These are phyloP conservation scores for Antitrichia curtipendula DNA, from an alignment of 225 moss, liverwort and hornwort genomes.

Conservation along the genomic window DNA sequence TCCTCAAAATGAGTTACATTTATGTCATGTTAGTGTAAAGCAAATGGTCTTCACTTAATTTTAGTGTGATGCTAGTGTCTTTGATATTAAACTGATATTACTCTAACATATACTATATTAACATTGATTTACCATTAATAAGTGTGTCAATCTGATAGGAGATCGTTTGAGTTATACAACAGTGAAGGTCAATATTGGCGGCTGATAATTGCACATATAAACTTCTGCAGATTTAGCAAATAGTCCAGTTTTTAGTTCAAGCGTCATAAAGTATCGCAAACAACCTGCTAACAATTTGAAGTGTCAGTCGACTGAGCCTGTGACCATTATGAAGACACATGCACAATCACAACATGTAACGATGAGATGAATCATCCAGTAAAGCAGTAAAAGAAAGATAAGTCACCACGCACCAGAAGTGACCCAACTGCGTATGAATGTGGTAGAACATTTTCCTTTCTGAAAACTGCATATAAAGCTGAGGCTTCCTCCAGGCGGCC, in stretches of 20 bases:
- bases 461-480: slow-evolving; percentile 37
- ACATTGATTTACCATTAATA: not conserved
- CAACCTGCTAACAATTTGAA: not conserved
- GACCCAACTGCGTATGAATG: slow-evolving; percentile 36
- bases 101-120: no score
- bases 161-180: not conserved
- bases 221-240: not conserved
- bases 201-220: not conserved
- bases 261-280: not conserved
- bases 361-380: not conserved
- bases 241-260: not conserved
- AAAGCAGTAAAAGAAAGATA: not conserved
- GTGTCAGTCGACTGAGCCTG: not conserved
- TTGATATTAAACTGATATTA: not conserved
- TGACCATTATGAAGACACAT: not conserved
- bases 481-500: slow-evolving; percentile 59
- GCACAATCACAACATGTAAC: not conserved
- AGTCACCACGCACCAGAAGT: slow-evolving; percentile 35
- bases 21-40: not conserved
- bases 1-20: not conserved
- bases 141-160: not conserved
- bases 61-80: not conserved
- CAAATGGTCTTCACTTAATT: not conserved
- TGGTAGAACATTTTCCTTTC: slow-evolving; percentile 14
- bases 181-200: not conserved